phyloP scores from a whole-genome alignment of 2,329 filamentous ascomycete species.

The Aspergillus jensenii region DNA sequence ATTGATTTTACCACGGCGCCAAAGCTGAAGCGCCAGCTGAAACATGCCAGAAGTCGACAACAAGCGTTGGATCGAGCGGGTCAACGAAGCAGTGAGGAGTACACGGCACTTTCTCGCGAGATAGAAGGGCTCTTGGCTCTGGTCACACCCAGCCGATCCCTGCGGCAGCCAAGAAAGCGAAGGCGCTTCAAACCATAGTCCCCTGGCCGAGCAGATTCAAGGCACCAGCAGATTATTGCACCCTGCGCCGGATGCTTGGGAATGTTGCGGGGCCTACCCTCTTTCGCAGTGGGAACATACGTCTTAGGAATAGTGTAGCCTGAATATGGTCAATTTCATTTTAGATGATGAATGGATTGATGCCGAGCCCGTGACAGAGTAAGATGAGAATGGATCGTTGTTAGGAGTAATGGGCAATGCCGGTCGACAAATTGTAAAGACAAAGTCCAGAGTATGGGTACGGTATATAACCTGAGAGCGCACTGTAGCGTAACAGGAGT shows the following conservation, averaged over 20 bases:
- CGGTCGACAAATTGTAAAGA: background rate
- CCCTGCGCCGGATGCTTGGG: background rate
- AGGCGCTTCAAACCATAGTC: background rate
- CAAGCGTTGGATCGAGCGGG: constrained; percentile 2
- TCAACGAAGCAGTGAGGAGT: constrained; percentile 1
- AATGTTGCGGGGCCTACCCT: background rate
- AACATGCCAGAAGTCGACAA: constrained; percentile 8
- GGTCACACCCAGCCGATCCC: constrained; percentile 3
- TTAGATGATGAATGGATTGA: background rate
- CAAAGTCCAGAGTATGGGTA: constrained; percentile 7
- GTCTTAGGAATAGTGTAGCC: background rate
- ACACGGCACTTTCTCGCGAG: constrained; percentile 5
- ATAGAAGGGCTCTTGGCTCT: constrained; percentile 7
- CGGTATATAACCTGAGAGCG: constrained; percentile 1
- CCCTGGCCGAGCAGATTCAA: background rate
- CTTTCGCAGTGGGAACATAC: background rate
- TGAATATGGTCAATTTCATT: background rate
- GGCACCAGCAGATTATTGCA: background rate
- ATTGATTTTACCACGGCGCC: constrained; percentile 8
- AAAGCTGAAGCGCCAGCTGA: constrained; percentile 7
- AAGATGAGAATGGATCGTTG: too few species aligned
- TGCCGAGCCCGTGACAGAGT: background rate
- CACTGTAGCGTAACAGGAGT: background rate
- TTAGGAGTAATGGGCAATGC: too few species aligned
- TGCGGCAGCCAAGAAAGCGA: constrained; percentile 4